A percentile compares a stretch with the other conserved stretches of the same genome.
Evolutionary conservation across 345 rosid genomes (phyloP).

Genomic region (Eucalyptus regnans): DNA sequence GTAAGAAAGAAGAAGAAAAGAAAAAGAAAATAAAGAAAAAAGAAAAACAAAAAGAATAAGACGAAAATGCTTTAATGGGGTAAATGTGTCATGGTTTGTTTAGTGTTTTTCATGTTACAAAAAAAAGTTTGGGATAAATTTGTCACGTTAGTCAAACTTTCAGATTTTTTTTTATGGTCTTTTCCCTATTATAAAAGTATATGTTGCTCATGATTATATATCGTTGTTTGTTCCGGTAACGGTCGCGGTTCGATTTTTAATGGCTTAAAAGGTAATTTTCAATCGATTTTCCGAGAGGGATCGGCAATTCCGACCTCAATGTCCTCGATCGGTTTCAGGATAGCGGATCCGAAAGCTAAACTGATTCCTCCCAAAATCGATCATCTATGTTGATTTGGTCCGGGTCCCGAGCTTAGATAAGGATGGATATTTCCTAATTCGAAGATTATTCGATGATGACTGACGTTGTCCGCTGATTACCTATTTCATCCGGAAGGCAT

Average conservation of each 20-base stretch:
- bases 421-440: not conserved
- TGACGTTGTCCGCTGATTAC: not conserved
- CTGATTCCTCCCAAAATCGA: accelerated
- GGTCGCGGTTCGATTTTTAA: not conserved
- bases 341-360: accelerated
- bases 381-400: accelerated
- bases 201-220: accelerated
- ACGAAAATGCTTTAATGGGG: too few relatives aligned
- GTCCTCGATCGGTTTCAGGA: not conserved
- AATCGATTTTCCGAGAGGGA: not conserved
- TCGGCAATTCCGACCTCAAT: not conserved
- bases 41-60: too few relatives aligned
- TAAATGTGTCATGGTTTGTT: too few relatives aligned
- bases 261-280: not conserved
- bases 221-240: accelerated
- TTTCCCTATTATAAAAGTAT: too few relatives aligned
- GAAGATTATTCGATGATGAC: not conserved
- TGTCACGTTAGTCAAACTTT: too few relatives aligned
- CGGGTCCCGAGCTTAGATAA: not conserved
- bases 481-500: not conserved
- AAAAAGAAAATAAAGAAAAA: too few relatives aligned
- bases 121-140: too few relatives aligned
- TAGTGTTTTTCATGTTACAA: too few relatives aligned
- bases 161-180: too few relatives aligned
- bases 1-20: too few relatives aligned